A percentile compares a stretch with the other conserved stretches of the same genome.
Conservation (phyloP, 371 early-diverging fungal genomes). For the Circinella umbellata region DNA sequence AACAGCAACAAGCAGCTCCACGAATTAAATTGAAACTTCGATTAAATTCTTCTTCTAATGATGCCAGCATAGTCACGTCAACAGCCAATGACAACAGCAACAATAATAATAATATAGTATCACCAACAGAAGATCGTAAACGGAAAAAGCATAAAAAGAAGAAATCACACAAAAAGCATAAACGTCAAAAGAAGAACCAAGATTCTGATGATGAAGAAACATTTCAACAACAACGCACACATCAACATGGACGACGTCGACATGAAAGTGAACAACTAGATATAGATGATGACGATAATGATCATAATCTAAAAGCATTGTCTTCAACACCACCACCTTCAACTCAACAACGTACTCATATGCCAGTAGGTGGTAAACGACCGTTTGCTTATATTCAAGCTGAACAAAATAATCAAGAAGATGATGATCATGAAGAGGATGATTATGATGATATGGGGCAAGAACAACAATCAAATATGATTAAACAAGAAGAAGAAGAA, state of each 20-base stretch:
- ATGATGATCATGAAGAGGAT: conserved; percentile 10
- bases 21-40: conserved; percentile 45
- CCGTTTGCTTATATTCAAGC: conserved; percentile 26
- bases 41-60: conserved; percentile 32
- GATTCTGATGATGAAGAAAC: conserved; percentile 20
- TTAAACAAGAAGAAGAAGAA: conserved; percentile 6
- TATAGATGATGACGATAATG: conserved; percentile 25
- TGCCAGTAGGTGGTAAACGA: conserved; percentile 37
- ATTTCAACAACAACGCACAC: not conserved
- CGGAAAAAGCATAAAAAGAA: conserved; percentile 45
- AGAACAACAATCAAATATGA: conserved; percentile 1
- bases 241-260: not conserved
- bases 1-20: conserved; percentile 7
- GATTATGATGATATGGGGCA: conserved; percentile 5
- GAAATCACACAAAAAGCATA: conserved; percentile 45
- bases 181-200: conserved; percentile 26
- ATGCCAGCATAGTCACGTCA: conserved; percentile 1
- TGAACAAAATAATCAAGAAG: conserved; percentile 13
- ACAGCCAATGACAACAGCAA: conserved; percentile 4
- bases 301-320: conserved; percentile 7
- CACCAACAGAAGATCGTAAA: conserved; percentile 11
- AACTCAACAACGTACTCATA: conserved; percentile 19
- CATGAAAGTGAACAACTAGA: conserved; percentile 26
- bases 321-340: conserved; percentile 3
- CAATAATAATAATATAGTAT: not conserved